Percentiles rank a stretch among this genome's conserved stretches.
These are phyloP conservation scores for Zoysia japonica DNA, from an alignment of 176 grass and related monocot genomes.

Conservation along the genomic window DNA sequence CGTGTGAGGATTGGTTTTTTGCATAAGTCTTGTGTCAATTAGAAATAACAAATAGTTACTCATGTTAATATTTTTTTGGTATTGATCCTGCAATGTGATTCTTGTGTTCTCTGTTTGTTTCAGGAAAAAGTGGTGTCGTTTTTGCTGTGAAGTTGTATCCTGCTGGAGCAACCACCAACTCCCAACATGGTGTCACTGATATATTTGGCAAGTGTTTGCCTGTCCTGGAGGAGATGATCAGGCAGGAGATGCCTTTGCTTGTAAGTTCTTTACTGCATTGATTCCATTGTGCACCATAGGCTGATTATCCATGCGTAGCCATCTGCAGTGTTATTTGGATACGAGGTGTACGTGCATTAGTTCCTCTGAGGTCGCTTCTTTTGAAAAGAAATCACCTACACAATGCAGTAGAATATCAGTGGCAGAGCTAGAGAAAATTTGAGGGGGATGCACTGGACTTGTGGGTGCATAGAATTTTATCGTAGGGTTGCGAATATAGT, in stretches of 20 bases:
- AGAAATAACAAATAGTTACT: background rate
- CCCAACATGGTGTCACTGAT: constrained; percentile 89
- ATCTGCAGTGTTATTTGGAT: constrained; percentile 4
- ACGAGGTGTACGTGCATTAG: background rate
- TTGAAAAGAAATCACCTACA: background rate
- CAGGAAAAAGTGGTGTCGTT: constrained; percentile 72
- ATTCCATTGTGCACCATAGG: background rate
- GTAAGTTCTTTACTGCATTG: constrained; percentile 51
- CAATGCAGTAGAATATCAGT: background rate
- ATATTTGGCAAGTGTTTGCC: constrained; percentile 80
- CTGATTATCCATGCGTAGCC: background rate
- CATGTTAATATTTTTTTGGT: background rate
- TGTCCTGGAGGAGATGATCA: constrained; percentile 87
- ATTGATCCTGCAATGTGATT: constrained; percentile 7
- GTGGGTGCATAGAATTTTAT: no score
- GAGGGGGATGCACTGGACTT: no score
- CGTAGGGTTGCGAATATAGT: no score
- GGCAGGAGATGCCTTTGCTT: constrained; percentile 83
- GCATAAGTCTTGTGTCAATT: background rate
- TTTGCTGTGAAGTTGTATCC: constrained; percentile 90
- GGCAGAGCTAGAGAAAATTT: no score
- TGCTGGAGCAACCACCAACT: constrained; percentile 94
- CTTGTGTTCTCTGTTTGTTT: constrained; percentile 24
- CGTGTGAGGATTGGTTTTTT: background rate
- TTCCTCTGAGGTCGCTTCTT: background rate